phyloP scores from a whole-genome alignment of 495 filamentous ascomycete genomes.

The Penicillium psychrofluorescens region DNA sequence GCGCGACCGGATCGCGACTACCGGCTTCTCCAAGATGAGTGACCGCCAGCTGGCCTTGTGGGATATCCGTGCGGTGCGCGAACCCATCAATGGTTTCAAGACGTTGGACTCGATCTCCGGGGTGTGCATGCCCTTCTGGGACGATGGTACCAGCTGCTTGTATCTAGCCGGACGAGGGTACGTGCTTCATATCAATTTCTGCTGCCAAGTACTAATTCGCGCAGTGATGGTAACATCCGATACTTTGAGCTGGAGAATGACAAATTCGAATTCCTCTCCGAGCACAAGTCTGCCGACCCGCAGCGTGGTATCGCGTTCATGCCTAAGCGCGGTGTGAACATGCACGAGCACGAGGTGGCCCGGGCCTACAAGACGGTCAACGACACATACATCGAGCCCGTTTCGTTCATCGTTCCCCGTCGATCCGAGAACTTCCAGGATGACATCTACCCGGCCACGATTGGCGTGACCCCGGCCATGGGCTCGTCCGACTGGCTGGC shows the following conservation, averaged over 20 bases:
- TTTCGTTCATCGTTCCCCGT: constrained; percentile 94
- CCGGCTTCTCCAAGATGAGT: constrained; percentile 96
- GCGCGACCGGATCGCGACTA: constrained; percentile 87
- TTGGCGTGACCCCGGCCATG: constrained; percentile 71
- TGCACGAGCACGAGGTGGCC: constrained; percentile 95
- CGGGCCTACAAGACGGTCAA: constrained; percentile 95
- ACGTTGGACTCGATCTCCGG: constrained; percentile 90
- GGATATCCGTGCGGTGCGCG: constrained; percentile 73
- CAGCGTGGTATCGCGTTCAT: constrained; percentile 93
- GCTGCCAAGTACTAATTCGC: constrained; percentile 6
- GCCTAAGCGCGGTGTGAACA: constrained; percentile 89
- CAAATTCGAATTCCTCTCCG: constrained; percentile 92
- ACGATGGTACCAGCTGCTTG: constrained; percentile 86
- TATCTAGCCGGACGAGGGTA: constrained; percentile 96
- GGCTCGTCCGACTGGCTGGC: constrained; percentile 75
- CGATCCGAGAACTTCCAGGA: constrained; percentile 95
- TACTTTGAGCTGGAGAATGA: constrained; percentile 97
- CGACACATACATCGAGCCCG: constrained; percentile 87
- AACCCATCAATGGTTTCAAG: constrained; percentile 83
- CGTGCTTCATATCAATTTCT: constrained; percentile 22
- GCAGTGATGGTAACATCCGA: constrained; percentile 92
- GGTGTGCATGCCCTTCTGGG: constrained; percentile 99
- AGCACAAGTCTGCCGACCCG: constrained; percentile 91
- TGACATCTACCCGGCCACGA: constrained; percentile 86
- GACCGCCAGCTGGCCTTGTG: constrained; percentile 92